phyloP scores from a whole-genome alignment of 2,329 filamentous ascomycete species.

The Hymenoscyphus occultus region DNA sequence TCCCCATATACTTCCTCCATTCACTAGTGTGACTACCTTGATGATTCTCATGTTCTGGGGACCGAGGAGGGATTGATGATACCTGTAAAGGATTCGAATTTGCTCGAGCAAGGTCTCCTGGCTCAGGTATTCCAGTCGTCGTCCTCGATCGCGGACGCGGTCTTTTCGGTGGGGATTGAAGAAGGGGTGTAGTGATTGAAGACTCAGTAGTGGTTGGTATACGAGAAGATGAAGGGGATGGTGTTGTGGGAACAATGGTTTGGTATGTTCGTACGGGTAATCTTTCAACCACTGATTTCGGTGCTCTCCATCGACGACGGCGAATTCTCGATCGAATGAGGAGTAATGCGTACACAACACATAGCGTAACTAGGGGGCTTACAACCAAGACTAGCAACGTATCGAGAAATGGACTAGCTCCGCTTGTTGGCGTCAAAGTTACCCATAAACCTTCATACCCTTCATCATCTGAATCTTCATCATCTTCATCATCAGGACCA shows the following conservation, averaged over 20 bases:
- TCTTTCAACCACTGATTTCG: conserved; percentile 90
- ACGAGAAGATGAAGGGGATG: conserved; percentile 53
- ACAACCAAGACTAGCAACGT: conserved; percentile 95
- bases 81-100: conserved; percentile 39
- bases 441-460: conserved; percentile 85
- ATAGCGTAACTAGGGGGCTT: conserved; percentile 87
- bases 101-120: conserved; percentile 45
- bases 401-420: conserved; percentile 90
- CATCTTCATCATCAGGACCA: conserved; percentile 18
- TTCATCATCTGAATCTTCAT: conserved; percentile 38
- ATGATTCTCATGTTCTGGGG: conserved; percentile 47
- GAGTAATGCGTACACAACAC: conserved; percentile 86
- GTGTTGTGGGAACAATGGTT: conserved; percentile 66
- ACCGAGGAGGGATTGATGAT: conserved; percentile 24
- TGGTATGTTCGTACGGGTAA: conserved; percentile 96
- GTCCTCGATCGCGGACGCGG: conserved; percentile 63
- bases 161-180: conserved; percentile 50
- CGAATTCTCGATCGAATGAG: conserved; percentile 86
- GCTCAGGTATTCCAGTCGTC: conserved; percentile 57
- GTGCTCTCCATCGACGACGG: conserved; percentile 89
- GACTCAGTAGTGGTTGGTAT: conserved; percentile 61
- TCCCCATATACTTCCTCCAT: conserved; percentile 65
- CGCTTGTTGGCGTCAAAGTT: conserved; percentile 88
- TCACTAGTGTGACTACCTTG: conserved; percentile 45
- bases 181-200: conserved; percentile 75